Percentiles rank a stretch among this genome's conserved stretches.
These are phyloP conservation scores for Aspergillus baeticus DNA, from an alignment of 495 filamentous ascomycete species.

Conservation along the genomic window DNA sequence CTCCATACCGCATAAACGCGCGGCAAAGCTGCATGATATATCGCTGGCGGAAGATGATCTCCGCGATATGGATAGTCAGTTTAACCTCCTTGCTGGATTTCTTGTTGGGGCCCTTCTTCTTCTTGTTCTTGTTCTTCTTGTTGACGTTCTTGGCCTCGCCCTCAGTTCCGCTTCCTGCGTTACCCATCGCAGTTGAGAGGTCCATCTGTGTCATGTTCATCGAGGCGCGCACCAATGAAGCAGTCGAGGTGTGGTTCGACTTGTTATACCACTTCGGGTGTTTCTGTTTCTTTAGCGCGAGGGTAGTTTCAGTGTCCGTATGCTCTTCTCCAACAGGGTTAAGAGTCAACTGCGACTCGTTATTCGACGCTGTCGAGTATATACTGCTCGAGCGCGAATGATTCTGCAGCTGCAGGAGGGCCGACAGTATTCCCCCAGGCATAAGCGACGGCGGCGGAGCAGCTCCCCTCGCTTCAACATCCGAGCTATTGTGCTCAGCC, in stretches of 20 bases:
- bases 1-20: slow-evolving; percentile 82
- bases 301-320: no score
- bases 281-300: no score
- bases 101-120: slow-evolving; percentile 34
- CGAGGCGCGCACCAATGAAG: slow-evolving; percentile 42
- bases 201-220: slow-evolving; percentile 47
- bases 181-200: slow-evolving; percentile 27
- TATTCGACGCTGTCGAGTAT: no score
- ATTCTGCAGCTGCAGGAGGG: no score
- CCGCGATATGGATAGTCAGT: slow-evolving; percentile 85
- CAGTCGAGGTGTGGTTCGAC: slow-evolving; percentile 40
- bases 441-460: no score
- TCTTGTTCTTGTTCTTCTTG: slow-evolving; percentile 28
- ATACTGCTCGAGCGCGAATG: no score
- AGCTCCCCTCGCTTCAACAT: no score
- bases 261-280: slow-evolving; percentile 69
- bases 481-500: no score
- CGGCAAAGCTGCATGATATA: slow-evolving; percentile 87
- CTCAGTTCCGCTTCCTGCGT: no score
- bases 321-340: no score
- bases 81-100: slow-evolving; percentile 64
- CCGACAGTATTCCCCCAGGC: no score
- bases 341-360: no score
- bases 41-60: slow-evolving; percentile 78
- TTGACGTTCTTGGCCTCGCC: slow-evolving; percentile 13